These are phyloP conservation scores for Amaranthus palmeri DNA, from an alignment of 148 eudicot species.

Conservation along the genomic window DNA sequence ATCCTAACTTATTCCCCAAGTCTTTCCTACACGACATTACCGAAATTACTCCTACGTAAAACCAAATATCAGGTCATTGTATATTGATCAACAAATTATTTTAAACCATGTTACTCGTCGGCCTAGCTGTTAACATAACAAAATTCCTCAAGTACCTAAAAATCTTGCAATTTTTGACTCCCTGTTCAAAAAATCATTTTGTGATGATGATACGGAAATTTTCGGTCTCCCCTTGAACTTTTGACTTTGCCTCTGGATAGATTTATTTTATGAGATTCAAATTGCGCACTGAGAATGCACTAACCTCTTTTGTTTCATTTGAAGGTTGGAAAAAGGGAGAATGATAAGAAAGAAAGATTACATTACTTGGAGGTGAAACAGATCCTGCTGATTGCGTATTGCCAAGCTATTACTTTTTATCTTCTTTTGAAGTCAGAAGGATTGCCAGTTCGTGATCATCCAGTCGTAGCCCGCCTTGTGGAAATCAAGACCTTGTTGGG, in stretches of 20 bases:
- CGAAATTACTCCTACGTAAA: too few species aligned
- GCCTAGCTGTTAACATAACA: too few species aligned
- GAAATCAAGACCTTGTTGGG: constrained; percentile 78
- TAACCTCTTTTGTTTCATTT: constrained; percentile 20
- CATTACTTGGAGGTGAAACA: constrained; percentile 86
- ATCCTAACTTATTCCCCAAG: neutral
- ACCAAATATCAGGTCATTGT: too few species aligned
- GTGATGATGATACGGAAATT: too few species aligned
- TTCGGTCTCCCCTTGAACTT: too few species aligned
- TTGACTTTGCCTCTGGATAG: neutral
- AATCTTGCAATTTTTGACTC: too few species aligned
- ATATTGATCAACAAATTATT: too few species aligned
- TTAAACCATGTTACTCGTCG: too few species aligned
- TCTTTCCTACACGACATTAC: too few species aligned
- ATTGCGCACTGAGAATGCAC: neutral
- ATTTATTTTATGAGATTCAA: neutral
- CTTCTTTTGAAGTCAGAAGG: constrained; percentile 99
- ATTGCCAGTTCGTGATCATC: constrained; percentile 82
- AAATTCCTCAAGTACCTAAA: too few species aligned
- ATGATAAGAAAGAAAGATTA: constrained; percentile 47
- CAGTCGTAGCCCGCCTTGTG: constrained; percentile 83
- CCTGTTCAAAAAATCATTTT: too few species aligned
- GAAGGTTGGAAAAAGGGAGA: constrained; percentile 47
- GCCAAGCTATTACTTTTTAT: constrained; percentile 88
- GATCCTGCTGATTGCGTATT: constrained; percentile 62